Evolutionary conservation across 257 asterid genomes (phyloP).

Genomic region (Hygrophila difformis): DNA sequence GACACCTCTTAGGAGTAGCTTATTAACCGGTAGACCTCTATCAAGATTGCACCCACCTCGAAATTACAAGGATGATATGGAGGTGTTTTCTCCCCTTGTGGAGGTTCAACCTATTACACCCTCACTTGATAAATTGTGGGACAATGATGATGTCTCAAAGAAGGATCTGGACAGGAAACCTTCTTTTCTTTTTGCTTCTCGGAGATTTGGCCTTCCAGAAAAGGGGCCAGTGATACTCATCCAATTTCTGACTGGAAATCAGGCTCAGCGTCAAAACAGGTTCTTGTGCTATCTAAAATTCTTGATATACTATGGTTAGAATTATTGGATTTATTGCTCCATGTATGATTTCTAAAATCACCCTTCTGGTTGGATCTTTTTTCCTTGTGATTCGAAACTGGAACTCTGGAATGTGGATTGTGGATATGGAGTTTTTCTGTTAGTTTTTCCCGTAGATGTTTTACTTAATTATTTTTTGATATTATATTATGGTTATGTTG

Average conservation of each 20-base stretch:
- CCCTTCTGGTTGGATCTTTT: no score
- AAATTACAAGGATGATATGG: slow-evolving; percentile 92
- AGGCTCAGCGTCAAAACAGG: slow-evolving; percentile 59
- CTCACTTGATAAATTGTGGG: slow-evolving; percentile 76
- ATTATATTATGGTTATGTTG: neutral
- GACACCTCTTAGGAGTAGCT: slow-evolving; percentile 62
- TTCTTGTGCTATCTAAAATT: no score
- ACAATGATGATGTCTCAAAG: slow-evolving; percentile 45
- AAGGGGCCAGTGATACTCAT: slow-evolving; percentile 52
- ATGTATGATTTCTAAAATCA: no score
- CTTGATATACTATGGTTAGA: no score
- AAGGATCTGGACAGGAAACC: slow-evolving; percentile 56
- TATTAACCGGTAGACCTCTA: slow-evolving; percentile 56
- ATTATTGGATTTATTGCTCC: no score
- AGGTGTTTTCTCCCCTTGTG: slow-evolving; percentile 91
- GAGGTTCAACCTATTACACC: slow-evolving; percentile 95
- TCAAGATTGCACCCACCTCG: slow-evolving; percentile 75
- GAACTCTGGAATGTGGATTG: neutral
- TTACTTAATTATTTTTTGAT: no score
- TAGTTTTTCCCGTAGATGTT: neutral
- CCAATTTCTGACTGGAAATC: slow-evolving; percentile 75
- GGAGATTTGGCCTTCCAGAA: slow-evolving; percentile 64
- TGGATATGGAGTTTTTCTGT: neutral
- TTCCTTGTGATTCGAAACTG: no score
- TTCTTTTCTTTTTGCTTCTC: slow-evolving; percentile 49